A percentile compares a stretch with the other conserved stretches of the same genome.
Evolutionary conservation across 176 grass and related monocot genomes (phyloP).

Genomic region (Carex scoparia): DNA sequence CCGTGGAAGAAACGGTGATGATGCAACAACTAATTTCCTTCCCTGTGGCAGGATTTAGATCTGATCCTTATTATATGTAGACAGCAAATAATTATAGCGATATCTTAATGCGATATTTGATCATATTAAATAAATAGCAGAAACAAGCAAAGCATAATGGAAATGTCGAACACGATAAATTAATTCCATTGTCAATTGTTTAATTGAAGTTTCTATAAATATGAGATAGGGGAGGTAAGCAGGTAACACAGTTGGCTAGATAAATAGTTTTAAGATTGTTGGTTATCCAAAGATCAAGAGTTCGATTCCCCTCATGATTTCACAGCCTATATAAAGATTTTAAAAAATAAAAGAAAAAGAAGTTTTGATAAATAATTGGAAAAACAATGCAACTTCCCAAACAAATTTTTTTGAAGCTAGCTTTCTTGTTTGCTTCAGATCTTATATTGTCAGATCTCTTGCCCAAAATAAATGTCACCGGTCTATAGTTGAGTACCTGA

Average conservation of each 20-base stretch:
- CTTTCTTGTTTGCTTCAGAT: background rate
- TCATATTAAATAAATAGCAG: background rate
- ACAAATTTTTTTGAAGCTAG: background rate
- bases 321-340: too few relatives aligned
- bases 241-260: too few relatives aligned
- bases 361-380: too few relatives aligned
- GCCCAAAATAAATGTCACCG: background rate
- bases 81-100: background rate
- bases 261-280: too few relatives aligned
- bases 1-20: too few relatives aligned
- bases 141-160: background rate
- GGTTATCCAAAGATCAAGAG: too few relatives aligned
- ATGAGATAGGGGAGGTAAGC: too few relatives aligned
- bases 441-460: background rate
- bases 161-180: background rate
- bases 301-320: too few relatives aligned
- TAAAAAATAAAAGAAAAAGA: too few relatives aligned
- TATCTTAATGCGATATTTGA: background rate
- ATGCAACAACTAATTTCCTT: too few relatives aligned
- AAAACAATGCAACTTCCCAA: background rate
- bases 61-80: background rate
- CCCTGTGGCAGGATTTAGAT: background rate
- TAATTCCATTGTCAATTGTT: background rate
- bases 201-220: background rate
- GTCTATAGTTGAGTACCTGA: background rate